Conservation (phyloP, 768 basidiomycete genomes). For the Rhodocollybia butyracea region DNA sequence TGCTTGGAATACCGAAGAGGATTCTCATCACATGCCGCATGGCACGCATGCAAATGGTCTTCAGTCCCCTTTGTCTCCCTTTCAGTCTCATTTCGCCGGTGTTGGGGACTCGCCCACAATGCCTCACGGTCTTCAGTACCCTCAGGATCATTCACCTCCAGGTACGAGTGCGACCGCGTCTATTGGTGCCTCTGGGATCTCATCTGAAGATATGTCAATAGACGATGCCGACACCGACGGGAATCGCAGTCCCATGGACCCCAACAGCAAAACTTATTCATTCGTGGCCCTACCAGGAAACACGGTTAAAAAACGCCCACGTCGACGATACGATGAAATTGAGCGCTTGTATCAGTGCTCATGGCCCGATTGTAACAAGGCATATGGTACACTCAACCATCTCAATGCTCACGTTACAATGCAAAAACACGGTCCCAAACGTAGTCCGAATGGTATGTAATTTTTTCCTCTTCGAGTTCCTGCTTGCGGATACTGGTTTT, state of each 20-base stretch:
- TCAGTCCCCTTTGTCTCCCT: slow-evolving; percentile 45
- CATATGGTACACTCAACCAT: slow-evolving; percentile 95
- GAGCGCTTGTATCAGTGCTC: slow-evolving; percentile 90
- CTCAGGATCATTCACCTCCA: slow-evolving; percentile 54
- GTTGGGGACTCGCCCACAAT: slow-evolving; percentile 28
- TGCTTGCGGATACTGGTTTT: neutral
- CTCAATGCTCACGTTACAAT: slow-evolving; percentile 98
- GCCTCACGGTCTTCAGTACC: slow-evolving; percentile 37
- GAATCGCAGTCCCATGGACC: slow-evolving; percentile 25
- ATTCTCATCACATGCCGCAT: slow-evolving; percentile 8
- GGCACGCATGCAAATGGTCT: slow-evolving; percentile 1
- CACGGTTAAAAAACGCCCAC: slow-evolving; percentile 78
- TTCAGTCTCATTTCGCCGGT: slow-evolving; percentile 50
- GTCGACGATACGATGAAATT: slow-evolving; percentile 90
- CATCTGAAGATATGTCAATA: slow-evolving; percentile 17
- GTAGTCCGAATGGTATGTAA: slow-evolving; percentile 80
- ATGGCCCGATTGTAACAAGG: slow-evolving; percentile 73
- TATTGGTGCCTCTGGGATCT: slow-evolving; percentile 23
- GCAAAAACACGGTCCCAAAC: slow-evolving; percentile 92
- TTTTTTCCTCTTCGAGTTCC: slow-evolving; percentile 7
- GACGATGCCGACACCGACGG: slow-evolving; percentile 7
- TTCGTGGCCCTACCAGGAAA: slow-evolving; percentile 82
- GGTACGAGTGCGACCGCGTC: slow-evolving; percentile 60
- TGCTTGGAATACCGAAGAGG: slow-evolving; percentile 1
- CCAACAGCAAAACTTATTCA: slow-evolving; percentile 70